Evolutionary conservation across 495 filamentous ascomycete genomes (phyloP), one percentile per base, ranked within the genome.

Genomic region (Pyronema omphalodes): DNA sequence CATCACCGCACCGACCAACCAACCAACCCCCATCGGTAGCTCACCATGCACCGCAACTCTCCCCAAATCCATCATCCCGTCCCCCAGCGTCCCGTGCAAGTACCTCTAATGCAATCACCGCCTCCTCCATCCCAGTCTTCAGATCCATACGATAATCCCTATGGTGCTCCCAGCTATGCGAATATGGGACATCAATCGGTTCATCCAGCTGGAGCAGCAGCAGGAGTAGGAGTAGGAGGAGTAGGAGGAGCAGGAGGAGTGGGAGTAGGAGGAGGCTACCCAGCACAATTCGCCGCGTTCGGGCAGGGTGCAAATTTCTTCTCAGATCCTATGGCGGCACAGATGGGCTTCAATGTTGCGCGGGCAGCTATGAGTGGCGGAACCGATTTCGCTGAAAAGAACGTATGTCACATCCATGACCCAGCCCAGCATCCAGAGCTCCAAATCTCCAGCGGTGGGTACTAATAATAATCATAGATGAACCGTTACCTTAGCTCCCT

Each of bases 61-160:
- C 39, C 11, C 39, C 15, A 23, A 47, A n/a, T 15, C 12, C 44
- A n/a, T n/a, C 44, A 47, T 15, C 44, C 91, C 29, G 88, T 96
- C 43, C 93, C 93, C 43, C 93, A 96, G 65, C 93, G 96, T 76
- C 88, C 96, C 54, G 94, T 93, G 58, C 93, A 88, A 48, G 93
- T 99, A 23, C 12, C 44, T 3, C 3, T 19, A 47, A 47, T 23
- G 44, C 44, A 47, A 15, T 9, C 44, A 47, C 44, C 44, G 9
- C 44, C 44, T 1, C 44, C 11, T 15, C 44, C 44, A 9, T 71
- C 73, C 51, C 75, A 84, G 34, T 86, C 62, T 5, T 62, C 63
- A 14, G 51, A 87, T 67, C 79, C 82, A 44, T 79, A 83, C 52
- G 75, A 78, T 49, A 75, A 77, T 57, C 67, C 69, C 56, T 84